Evolutionary conservation across 1,139 yeast genomes (phyloP).

Genomic region (Yamadazyma pseudoaaseri): DNA sequence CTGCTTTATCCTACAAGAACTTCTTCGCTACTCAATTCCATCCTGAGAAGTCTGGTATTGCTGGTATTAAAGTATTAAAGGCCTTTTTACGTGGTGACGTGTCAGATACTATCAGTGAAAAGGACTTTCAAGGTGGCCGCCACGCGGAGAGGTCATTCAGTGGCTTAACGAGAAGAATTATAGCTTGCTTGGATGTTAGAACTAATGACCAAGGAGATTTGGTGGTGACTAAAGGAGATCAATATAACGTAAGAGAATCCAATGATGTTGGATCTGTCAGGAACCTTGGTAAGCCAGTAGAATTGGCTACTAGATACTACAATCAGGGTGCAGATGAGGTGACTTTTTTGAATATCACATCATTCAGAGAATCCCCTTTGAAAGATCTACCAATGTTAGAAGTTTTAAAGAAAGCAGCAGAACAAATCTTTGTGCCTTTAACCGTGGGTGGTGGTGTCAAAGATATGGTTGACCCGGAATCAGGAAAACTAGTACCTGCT

Average conservation of each 20-base stretch:
- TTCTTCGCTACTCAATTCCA: constrained; percentile 96
- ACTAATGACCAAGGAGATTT: constrained; percentile 91
- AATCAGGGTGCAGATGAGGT: constrained; percentile 96
- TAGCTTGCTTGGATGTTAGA: constrained; percentile 96
- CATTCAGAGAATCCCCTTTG: constrained; percentile 90
- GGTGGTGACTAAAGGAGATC: constrained; percentile 97
- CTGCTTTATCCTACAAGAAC: constrained; percentile 76
- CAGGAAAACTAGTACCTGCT: constrained; percentile 74
- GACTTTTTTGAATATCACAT: constrained; percentile 89
- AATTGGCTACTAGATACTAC: constrained; percentile 85
- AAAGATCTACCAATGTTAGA: constrained; percentile 93
- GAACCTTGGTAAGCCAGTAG: constrained; percentile 94
- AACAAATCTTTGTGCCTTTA: constrained; percentile 89
- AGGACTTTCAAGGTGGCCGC: constrained; percentile 17
- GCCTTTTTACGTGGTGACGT: constrained; percentile 62
- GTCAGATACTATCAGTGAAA: constrained; percentile 19
- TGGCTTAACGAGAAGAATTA: constrained; percentile 84
- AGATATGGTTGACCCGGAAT: constrained; percentile 78
- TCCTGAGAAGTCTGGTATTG: constrained; percentile 93
- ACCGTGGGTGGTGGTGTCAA: constrained; percentile 98
- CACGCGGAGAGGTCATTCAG: constrained; percentile 39
- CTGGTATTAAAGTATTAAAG: constrained; percentile 75
- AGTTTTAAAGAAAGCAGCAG: constrained; percentile 78
- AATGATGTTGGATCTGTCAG: constrained; percentile 57
- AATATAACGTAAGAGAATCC: constrained; percentile 90